Conservation (phyloP, 2,329 filamentous ascomycete genomes). For the Aspergillus fructus region DNA sequence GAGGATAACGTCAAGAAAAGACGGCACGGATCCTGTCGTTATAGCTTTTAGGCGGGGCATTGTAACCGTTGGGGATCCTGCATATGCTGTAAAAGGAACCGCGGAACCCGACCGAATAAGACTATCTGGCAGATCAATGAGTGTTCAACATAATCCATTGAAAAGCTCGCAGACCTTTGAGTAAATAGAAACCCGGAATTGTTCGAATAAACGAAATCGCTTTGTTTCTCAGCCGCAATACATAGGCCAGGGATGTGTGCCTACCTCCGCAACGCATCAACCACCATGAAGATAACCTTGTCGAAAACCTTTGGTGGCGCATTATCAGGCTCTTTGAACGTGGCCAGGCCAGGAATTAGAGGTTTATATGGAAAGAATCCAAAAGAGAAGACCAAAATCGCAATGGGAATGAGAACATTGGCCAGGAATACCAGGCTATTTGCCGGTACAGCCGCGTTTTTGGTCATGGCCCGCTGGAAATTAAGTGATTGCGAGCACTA, state of each 20-base stretch:
- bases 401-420: constrained; percentile 74
- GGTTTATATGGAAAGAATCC: constrained; percentile 99
- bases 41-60: constrained; percentile 98
- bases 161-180: constrained; percentile 62
- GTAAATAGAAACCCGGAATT: constrained; percentile 82
- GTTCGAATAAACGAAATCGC: constrained; percentile 87
- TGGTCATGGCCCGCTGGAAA: constrained; percentile 3
- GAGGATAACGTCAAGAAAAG: constrained; percentile 92
- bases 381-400: constrained; percentile 74
- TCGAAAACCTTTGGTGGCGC: constrained; percentile 74
- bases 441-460: constrained; percentile 24
- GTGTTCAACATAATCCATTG: background rate
- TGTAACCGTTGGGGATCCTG: constrained; percentile 93
- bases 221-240: constrained; percentile 40
- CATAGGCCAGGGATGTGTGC: constrained; percentile 12
- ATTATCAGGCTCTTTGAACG: constrained; percentile 55
- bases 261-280: constrained; percentile 88
- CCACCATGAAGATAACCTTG: constrained; percentile 93
- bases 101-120: constrained; percentile 81
- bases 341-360: constrained; percentile 79
- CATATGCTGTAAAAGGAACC: constrained; percentile 91
- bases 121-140: constrained; percentile 46
- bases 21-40: constrained; percentile 96
- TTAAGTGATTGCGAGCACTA: background rate
- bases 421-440: constrained; percentile 57